phyloP scores from a whole-genome alignment of 805 yeast genomes.

The Spathaspora gorwiae region DNA sequence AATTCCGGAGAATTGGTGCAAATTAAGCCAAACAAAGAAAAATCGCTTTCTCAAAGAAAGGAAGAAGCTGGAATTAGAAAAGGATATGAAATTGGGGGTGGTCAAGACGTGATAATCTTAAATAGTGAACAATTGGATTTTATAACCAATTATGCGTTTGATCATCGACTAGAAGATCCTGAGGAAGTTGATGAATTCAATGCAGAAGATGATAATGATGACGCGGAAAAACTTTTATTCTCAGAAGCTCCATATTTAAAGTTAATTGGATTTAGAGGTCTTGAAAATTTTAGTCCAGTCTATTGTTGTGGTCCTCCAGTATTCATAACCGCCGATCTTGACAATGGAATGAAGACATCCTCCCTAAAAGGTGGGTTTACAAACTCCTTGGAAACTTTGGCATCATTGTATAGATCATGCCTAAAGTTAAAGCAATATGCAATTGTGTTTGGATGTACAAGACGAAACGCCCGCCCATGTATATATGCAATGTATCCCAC shows the following conservation, averaged over 20 bases:
- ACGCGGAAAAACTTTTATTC: slow-evolving; percentile 13
- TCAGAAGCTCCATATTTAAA: slow-evolving; percentile 48
- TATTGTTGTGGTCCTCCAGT: slow-evolving; percentile 52
- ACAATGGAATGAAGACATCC: slow-evolving; percentile 28
- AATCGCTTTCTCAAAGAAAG: slow-evolving; percentile 33
- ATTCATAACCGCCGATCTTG: slow-evolving; percentile 64
- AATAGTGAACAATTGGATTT: slow-evolving; percentile 21
- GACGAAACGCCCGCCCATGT: slow-evolving; percentile 50
- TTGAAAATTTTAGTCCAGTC: slow-evolving; percentile 42
- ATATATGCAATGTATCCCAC: slow-evolving; percentile 62
- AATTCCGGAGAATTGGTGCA: slow-evolving; percentile 43
- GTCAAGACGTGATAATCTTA: slow-evolving; percentile 21
- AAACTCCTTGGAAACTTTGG: slow-evolving; percentile 65
- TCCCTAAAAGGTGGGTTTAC: slow-evolving; percentile 35
- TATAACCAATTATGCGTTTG: slow-evolving; percentile 31
- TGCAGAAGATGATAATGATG: slow-evolving; percentile 13
- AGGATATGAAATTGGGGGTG: slow-evolving; percentile 22
- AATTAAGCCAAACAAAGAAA: slow-evolving; percentile 23
- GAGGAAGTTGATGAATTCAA: slow-evolving; percentile 6
- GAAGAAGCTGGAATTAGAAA: slow-evolving; percentile 27
- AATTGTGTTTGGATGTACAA: slow-evolving; percentile 66
- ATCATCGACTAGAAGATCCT: slow-evolving; percentile 11
- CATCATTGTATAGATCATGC: slow-evolving; percentile 63
- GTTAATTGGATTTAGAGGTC: slow-evolving; percentile 62
- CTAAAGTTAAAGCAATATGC: slow-evolving; percentile 50